Conservation (phyloP, 2,329 filamentous ascomycete species). For the Beauveria sp. region DNA sequence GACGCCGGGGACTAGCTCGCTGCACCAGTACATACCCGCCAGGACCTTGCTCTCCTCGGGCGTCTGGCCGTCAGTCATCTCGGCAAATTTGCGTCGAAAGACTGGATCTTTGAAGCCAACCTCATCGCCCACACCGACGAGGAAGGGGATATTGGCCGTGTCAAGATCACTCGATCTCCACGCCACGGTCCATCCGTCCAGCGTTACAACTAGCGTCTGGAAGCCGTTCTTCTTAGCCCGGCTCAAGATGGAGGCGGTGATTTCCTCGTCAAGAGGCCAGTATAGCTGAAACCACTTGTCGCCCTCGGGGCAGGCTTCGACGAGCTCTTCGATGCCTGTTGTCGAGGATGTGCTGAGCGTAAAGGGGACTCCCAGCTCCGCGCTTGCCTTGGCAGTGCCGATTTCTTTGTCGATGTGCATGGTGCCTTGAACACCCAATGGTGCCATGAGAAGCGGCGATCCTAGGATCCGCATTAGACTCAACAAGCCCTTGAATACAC, state of each 20-base stretch:
- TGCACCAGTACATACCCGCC: constrained; percentile 47
- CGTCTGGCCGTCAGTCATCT: constrained; percentile 35
- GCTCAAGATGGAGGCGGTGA: constrained; percentile 55
- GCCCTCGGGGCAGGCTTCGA: constrained; percentile 47
- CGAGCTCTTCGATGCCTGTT: constrained; percentile 59
- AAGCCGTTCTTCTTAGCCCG: constrained; percentile 57
- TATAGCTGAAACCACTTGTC: constrained; percentile 69
- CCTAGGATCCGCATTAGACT: constrained; percentile 16
- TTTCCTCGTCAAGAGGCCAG: constrained; percentile 59
- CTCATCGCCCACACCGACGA: constrained; percentile 49
- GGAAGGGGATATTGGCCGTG: constrained; percentile 52
- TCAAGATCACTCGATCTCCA: constrained; percentile 66
- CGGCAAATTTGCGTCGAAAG: constrained; percentile 50
- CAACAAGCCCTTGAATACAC: too few relatives aligned
- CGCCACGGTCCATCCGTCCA: constrained; percentile 62
- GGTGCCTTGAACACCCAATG: constrained; percentile 61
- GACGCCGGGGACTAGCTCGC: constrained; percentile 39
- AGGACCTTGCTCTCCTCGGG: constrained; percentile 39
- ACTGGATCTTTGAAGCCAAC: constrained; percentile 62
- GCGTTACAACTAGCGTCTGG: constrained; percentile 60
- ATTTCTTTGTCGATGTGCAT: constrained; percentile 59
- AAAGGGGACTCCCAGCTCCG: constrained; percentile 54
- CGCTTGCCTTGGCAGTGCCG: constrained; percentile 55
- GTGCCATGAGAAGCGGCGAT: constrained; percentile 54
- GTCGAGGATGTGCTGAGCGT: constrained; percentile 59